Base-by-base conservation (phyloP, 1,139 yeast species). In the Kodamaea alishanica region DNA sequence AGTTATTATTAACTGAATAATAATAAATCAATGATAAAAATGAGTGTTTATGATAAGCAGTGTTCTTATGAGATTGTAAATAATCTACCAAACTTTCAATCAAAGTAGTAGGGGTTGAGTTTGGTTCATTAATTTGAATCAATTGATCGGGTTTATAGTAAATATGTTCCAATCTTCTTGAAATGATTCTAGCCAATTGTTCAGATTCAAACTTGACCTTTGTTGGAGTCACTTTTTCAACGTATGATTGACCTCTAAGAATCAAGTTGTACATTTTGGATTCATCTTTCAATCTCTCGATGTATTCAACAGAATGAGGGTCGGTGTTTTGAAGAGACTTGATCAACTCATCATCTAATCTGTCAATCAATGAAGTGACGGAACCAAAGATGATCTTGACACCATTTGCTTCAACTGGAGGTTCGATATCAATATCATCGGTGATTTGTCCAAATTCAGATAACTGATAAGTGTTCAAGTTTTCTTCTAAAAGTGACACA, bases 231-330 rank as follows among this genome's bases (percentile, higher is more conserved):
- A 80, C 75, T 26, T 71, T 58, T 64, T 92, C 97, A 57, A 85
- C 73, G 63, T 92, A 90, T 49, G 85, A 65, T 69, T 94, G 98
- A 27, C 89, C 81, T 58, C 96, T 81, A 43, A 92, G 76, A 49
- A 92, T 77, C 58, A 88, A 73, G 42, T 75, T 73, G 69, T 90
- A 92, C 41, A 92, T 73, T 34, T 70, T 69, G 47, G 81, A 75
- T 67, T 92, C 98, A 63, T 90, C 96, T 63, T 85, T 84, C 60
- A 94, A 77, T 61, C 97, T 79, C 52, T 84, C 89, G 50, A 92
- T 79, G 63, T 92, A 94, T 63, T 94, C 98, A 44, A 87, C 82
- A 25, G 97, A 86, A 61, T 92, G 97, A 37, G 97, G 96, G 61
- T 92, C 97, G 53, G 88, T 82, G 52, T 80, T 79, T 61, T 90